These are phyloP conservation scores for Coemansia asiatica DNA, from an alignment of 192 early-diverging fungal genomes.

Conservation along the genomic window DNA sequence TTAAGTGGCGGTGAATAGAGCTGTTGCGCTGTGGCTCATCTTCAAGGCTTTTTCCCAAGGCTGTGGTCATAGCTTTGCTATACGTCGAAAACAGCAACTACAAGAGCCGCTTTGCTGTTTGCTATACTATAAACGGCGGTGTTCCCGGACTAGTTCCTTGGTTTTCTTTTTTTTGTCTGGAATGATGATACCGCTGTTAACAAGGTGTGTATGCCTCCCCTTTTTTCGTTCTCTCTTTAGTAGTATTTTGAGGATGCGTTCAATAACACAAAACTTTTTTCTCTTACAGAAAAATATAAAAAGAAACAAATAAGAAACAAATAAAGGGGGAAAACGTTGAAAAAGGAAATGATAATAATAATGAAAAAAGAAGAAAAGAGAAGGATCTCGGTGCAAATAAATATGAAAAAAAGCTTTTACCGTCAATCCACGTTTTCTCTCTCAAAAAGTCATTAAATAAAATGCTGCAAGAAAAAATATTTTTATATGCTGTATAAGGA, in stretches of 20 bases:
- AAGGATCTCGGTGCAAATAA: not conserved
- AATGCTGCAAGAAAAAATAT: not conserved
- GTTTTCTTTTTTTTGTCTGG: not conserved
- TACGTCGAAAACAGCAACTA: not conserved
- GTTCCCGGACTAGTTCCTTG: not conserved
- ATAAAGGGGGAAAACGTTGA: not conserved
- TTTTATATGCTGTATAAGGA: not conserved
- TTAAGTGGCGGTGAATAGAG: conserved; percentile 26
- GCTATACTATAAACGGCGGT: not conserved
- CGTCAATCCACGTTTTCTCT: not conserved
- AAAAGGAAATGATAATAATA: not conserved
- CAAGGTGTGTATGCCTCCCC: not conserved
- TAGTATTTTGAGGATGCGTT: not conserved
- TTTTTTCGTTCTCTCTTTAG: not conserved
- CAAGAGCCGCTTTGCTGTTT: not conserved
- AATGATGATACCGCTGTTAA: not conserved
- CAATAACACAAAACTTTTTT: too few relatives aligned
- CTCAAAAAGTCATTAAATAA: not conserved
- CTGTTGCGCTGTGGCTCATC: conserved; percentile 21
- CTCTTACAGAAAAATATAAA: not conserved
- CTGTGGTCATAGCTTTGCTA: conserved; percentile 5
- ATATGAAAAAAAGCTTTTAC: not conserved
- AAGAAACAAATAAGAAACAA: not conserved
- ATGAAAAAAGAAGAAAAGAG: conserved; percentile 3
- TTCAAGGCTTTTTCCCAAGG: conserved; percentile 15